Percentiles rank a stretch among this genome's conserved stretches.
Conservation (phyloP, 1,284 basidiomycete species). For the Cutaneotrichosporon cutaneum region DNA sequence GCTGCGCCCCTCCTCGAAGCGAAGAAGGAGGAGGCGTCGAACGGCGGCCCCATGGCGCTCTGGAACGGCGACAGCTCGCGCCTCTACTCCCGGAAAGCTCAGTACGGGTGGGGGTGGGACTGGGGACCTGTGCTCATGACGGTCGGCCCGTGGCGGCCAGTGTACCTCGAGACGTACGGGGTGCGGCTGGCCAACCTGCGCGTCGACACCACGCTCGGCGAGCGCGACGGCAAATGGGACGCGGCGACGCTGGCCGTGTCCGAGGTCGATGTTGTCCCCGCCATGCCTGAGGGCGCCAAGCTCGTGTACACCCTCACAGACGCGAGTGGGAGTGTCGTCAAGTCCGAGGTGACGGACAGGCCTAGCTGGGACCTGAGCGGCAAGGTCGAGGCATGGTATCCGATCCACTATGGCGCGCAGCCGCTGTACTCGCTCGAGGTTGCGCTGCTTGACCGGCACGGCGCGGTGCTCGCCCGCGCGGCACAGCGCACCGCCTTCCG, state of each 20-base stretch:
- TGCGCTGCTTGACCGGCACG: constrained; percentile 52
- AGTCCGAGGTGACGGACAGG: constrained; percentile 46
- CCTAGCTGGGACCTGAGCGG: constrained; percentile 58
- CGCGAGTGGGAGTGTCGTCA: constrained; percentile 27
- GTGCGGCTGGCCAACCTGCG: constrained; percentile 64
- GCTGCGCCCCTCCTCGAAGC: constrained; percentile 71
- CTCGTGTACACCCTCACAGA: constrained; percentile 20
- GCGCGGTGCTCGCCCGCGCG: constrained; percentile 22
- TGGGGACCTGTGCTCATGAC: constrained; percentile 60
- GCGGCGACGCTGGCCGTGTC: constrained; percentile 4
- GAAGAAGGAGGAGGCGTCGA: constrained; percentile 45
- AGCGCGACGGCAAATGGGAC: constrained; percentile 11
- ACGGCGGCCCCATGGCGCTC: constrained; percentile 39
- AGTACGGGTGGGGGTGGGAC: constrained; percentile 62
- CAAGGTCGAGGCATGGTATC: constrained; percentile 65
- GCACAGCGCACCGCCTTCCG: constrained; percentile 65
- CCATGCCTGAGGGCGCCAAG: constrained; percentile 9
- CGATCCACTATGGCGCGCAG: constrained; percentile 76
- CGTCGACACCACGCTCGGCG: constrained; percentile 48
- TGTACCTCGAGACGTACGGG: constrained; percentile 67
- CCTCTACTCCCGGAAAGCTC: constrained; percentile 81
- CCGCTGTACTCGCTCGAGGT: constrained; percentile 68
- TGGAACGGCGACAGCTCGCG: constrained; percentile 83
- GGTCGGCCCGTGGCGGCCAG: constrained; percentile 49
- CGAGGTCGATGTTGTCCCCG: constrained; percentile 15